Base-by-base conservation (phyloP, 768 basidiomycete species). In the Rhodosporidiobolus sp. region DNA sequence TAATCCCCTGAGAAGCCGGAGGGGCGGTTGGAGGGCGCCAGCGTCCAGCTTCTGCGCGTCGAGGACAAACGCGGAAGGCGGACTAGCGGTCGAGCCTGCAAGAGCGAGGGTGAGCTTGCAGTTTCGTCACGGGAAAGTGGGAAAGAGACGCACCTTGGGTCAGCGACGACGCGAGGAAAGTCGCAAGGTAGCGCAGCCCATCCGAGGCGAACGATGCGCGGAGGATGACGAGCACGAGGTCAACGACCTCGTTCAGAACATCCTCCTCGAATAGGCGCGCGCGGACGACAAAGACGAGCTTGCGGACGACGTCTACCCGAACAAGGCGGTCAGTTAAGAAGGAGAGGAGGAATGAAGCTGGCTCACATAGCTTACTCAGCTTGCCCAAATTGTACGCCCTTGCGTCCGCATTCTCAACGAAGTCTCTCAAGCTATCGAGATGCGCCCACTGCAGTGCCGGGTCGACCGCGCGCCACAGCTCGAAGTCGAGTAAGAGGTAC, bases 401-500 rank as follows among this genome's bases (percentile, higher is more conserved):
- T 79, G 89, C 89, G 66, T 87, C 86, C 75, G 91, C 94, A 3
- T 86, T 84, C 63, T 86, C 82, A 24, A 95, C 80, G 26, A 96
- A 86, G 22, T 87, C 89, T 11, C 85, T 81, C 78, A 95, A 94
- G 79, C 95, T 93, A 59, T 90, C 88, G 0, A 94, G 83, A 76
- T 93, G 89, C 20, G 87, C 85, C 8, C 84, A 84, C 77, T 92
- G 90, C n/a, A 96, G 87, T 60, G 91, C 90, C 26, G 83, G 78
- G 7, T 84, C 84, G 0, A 90, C 87, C 45, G 82, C 85, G 0
- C 90, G 87, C 94, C 94, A 97, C 19, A 96, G 86, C 63, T 92
- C 89, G 73, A 97, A 91, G 77, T 95, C 92, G 1, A 97, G 86
- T 0, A 91, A 91, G 59, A 97, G 86, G 8, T 88, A 86, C 55